These are phyloP conservation scores for Dendrocalamus sinicus DNA, from an alignment of 176 grass and related monocot species.

Conservation along the genomic window DNA sequence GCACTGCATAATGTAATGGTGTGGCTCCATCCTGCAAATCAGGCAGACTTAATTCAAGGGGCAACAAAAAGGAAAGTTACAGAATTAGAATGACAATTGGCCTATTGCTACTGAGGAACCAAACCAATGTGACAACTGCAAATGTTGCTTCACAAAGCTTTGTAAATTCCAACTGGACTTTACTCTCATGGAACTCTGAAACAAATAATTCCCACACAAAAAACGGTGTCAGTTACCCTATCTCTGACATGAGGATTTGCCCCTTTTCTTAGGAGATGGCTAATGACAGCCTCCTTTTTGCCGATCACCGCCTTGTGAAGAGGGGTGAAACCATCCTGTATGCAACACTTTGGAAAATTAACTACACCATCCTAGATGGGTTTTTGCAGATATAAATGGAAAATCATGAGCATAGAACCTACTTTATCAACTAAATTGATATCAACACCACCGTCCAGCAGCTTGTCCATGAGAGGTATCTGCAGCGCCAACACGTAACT, in stretches of 20 bases:
- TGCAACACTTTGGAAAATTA: constrained; percentile 28
- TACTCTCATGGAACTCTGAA: background rate
- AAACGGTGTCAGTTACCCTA: constrained; percentile 49
- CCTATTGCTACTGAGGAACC: background rate
- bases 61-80: background rate
- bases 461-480: constrained; percentile 84
- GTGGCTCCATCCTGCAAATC: constrained; percentile 73
- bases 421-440: constrained; percentile 78
- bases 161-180: background rate
- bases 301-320: constrained; percentile 88
- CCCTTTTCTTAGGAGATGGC: constrained; percentile 83
- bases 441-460: constrained; percentile 68
- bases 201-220: constrained; percentile 8
- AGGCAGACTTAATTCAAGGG: constrained; percentile 4
- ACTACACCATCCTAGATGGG: background rate
- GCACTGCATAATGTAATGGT: constrained; percentile 85
- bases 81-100: background rate
- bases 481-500: constrained; percentile 69
- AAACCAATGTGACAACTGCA: background rate
- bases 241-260: constrained; percentile 89
- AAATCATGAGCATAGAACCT: constrained; percentile 7
- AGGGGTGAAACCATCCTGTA: constrained; percentile 82
- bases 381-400: constrained; percentile 4
- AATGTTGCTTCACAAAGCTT: background rate
- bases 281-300: constrained; percentile 95